Base-by-base conservation (phyloP, 1,139 yeast genomes). In the Taphrina deformans region DNA sequence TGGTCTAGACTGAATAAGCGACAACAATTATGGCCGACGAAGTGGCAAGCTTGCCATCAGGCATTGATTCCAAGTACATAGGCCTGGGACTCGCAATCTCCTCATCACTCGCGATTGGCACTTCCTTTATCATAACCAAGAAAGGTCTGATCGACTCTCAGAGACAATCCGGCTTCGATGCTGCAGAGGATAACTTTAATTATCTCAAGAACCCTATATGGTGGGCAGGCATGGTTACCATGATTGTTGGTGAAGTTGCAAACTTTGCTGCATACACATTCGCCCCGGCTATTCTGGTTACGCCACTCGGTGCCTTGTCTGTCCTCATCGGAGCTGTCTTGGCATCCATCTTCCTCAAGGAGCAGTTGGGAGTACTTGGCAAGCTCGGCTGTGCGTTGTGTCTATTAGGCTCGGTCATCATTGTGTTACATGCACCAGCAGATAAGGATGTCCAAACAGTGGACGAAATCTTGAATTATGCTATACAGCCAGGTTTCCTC, bases 191-290 rank as follows among this genome's bases (percentile, higher is more conserved):
- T 66, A 88, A 89, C 23, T 85, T 82, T 72, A 86, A 87, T 72
- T 90, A 90, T 74, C 79, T 90, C 68, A 85, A 82, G 70, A 89
- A 89, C 74, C 97, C 97, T 9, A 83, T 89, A 55, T 90, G 97
- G 97, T 89, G 96, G 91, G 90, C 95, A 0, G 97, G 97, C 16
- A 90, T 91, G 83, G 46, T 67, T 23, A 69, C 71, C 35, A 91
- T 90, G 97, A 96, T 95, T 1, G 77, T 90, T 41, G 97, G 97
- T 3, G 97, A 90, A 75, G 78, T 90, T 55, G 96, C 97, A 66
- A 90, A 90, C 75, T 90, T 90, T 75, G 97, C 97, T 12, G 97
- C 97, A 0, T 90, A 90, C 73, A 91, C 97, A 0, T 90, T 90
- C 80, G 97, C 97, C 0, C 97, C 97, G 1, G 96, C 97, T 0